Conservation (phyloP, 257 asterid species). For the Apocynum venetum region DNA sequence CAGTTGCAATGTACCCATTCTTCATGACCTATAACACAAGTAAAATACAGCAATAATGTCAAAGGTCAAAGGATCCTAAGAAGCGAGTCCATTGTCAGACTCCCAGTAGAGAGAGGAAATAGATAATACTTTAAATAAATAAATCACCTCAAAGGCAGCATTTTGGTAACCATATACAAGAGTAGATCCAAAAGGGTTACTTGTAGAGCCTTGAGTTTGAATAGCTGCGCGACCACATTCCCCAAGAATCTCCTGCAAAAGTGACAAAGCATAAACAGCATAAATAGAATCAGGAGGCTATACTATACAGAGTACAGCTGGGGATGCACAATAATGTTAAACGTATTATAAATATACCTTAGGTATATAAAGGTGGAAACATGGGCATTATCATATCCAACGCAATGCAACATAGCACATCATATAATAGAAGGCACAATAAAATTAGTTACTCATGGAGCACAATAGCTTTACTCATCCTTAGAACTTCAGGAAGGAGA, state of each 20-base stretch:
- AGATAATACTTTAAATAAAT: not conserved
- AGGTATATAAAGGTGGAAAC: not conserved
- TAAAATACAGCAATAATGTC: not conserved
- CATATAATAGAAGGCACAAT: too few species aligned
- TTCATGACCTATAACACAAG: slow-evolving; percentile 61
- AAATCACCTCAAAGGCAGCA: slow-evolving; percentile 69
- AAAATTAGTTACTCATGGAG: too few species aligned
- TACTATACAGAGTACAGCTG: not conserved
- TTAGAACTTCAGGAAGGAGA: not conserved
- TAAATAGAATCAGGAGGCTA: not conserved
- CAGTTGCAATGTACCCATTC: slow-evolving; percentile 75
- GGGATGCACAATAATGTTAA: slow-evolving; percentile 1
- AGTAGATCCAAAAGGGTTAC: slow-evolving; percentile 82
- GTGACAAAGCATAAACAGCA: slow-evolving; percentile 3
- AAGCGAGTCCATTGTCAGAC: not conserved
- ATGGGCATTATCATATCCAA: not conserved
- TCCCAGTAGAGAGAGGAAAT: not conserved
- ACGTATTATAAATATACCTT: not conserved
- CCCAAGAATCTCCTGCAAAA: slow-evolving; percentile 69
- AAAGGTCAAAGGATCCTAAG: not conserved
- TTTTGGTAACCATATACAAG: slow-evolving; percentile 79
- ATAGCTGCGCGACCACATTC: slow-evolving; percentile 79
- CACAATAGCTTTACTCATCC: not conserved
- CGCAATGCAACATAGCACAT: not conserved
- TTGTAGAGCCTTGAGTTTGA: slow-evolving; percentile 76